Evolutionary conservation across 345 rosid species (phyloP), one percentile per base, ranked within the genome.

Genomic region (Lumnitzera littorea): DNA sequence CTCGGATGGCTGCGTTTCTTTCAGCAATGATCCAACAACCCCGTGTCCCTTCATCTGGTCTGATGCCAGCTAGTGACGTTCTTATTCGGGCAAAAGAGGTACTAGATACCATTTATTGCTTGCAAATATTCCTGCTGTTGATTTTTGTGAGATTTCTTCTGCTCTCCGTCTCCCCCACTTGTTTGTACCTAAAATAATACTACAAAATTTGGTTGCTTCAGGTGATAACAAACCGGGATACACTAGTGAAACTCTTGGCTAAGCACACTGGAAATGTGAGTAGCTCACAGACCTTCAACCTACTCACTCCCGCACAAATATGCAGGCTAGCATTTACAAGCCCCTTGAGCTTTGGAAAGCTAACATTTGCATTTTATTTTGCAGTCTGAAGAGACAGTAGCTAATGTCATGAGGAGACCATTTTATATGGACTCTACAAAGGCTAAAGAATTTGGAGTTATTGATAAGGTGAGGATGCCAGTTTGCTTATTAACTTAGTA

Each of bases 31-130:
- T 92, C 62, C 89, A 87, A 58, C 96, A 85, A 55, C 96, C 97
- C 62, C 86, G 89, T 57, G 74, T 85, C n/a, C 88, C 96, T 43
- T 77, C 97, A 56, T 80, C 87, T 54, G 96, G 96, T 15, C 69
- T 85, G 81, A 80, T 87, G 88, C 94, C 94, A 29, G 96, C 96
- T 17, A 85, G 84, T 62, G 96, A 89, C 70, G 88, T 87, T 62
- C 81, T 80, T 58, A 85, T 85, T 57, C 94, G 89, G 69, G 90
- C 91, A 60, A 89, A 77, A 78, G 94, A 89, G 98, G 98, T 92
- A 51, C 27, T 4, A 25, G 13, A 31, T 53, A 36, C 49, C 24
- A 53, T 12, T 13, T 49, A 53, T 55, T 1, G 24, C 20, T 24
- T 20, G 12, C 15, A 5, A 50, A n/a, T 20, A 20, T 52, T 60